Evolutionary conservation across 768 basidiomycete species (phyloP), one percentile per base, ranked within the genome.

Genomic region (Phaffia australis): DNA sequence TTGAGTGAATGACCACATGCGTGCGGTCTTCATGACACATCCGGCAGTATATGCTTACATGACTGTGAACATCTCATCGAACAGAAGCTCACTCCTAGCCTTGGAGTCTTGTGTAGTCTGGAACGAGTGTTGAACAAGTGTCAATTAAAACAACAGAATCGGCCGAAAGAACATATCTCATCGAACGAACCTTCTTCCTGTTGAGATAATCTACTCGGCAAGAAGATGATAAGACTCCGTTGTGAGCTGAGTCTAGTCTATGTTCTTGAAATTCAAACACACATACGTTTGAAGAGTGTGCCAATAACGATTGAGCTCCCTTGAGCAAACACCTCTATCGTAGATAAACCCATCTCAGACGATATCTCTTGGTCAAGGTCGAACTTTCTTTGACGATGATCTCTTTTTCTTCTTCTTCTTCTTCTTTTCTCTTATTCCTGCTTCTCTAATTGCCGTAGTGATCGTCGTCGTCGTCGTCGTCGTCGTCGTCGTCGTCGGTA

Each of bases 51-150:
- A 18, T 5, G 47, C 57, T 42, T 67, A 61, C 66, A 63, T 68
- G 47, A 68, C 67, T 2, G 46, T 69, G 67, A 69, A 69, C 0
- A 63, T 63, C 23, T 64, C 67, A 49, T 69, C 67, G 42, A 59
- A 69, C n/a, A 69, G 49, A 25, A 69, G 58, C 51, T 69, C 67
- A 23, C 61, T 62, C 61, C 67, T 23, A 25, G 67, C 67, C 55
- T 63, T 64, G 7, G 67, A 69, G 63, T 69, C 67, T 54, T 63
- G 56, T n/a, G n/a, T 47, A 1, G 18, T 23, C 30, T 35, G 11
- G 25, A 58, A 48, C 9, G 27, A 30, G 27, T 14, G 15, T 30
- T 32, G 18, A n/a, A 5, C 7, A n/a, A 6, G n/a, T 35, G 50
- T 32, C 27, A 42, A 30, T 57, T 27, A 15, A 27, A 8, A 18